phyloP scores from a whole-genome alignment of 2,329 filamentous ascomycete species.

The Furcasterigmium furcatum region DNA sequence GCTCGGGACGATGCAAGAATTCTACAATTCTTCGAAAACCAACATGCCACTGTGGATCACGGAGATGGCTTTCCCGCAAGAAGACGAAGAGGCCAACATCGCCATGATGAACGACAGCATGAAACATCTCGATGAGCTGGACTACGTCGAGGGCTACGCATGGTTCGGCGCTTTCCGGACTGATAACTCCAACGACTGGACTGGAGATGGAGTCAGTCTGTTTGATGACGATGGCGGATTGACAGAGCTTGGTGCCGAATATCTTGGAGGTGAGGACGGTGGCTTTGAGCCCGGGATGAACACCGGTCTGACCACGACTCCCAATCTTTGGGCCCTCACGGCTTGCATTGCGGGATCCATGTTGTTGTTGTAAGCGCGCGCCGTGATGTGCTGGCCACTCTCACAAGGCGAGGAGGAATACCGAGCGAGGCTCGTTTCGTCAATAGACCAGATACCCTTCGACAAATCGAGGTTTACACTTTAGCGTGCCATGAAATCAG shows the following conservation, averaged over 20 bases:
- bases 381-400: no score
- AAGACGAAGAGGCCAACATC: constrained; percentile 24
- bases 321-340: no score
- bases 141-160: constrained; percentile 32
- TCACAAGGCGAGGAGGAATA: no score
- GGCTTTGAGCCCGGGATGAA: constrained; percentile 30
- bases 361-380: no score
- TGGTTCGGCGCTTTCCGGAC: constrained; percentile 37
- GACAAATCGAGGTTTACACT: no score
- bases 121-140: constrained; percentile 25
- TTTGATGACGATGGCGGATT: constrained; percentile 31
- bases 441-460: no score
- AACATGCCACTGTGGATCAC: constrained; percentile 31
- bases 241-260: constrained; percentile 32
- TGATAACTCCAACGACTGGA: constrained; percentile 33
- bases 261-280: constrained; percentile 32
- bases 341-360: no score
- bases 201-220: constrained; percentile 31
- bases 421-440: no score
- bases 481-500: no score
- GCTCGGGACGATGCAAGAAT: constrained; percentile 28
- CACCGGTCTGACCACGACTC: no score
- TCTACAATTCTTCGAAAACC: constrained; percentile 24
- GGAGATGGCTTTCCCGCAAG: constrained; percentile 33
- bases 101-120: constrained; percentile 37